phyloP scores from a whole-genome alignment of 1,139 yeast species.

The Kurtzmaniella quercitrusa region DNA sequence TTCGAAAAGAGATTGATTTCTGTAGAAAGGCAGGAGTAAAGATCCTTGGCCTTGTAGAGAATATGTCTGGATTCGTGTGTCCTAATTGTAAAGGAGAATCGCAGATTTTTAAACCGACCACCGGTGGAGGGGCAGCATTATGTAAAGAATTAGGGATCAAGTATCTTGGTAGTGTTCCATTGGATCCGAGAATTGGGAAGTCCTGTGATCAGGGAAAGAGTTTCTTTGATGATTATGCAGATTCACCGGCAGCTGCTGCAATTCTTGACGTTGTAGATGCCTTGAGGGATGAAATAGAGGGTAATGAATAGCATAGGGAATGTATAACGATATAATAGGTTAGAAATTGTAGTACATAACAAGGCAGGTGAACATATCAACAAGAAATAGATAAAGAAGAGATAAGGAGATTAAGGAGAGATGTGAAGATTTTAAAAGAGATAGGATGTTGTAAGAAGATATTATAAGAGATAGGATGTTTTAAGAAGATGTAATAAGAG shows the following conservation, averaged over 20 bases:
- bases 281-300: slow-evolving; percentile 43
- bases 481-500: no score
- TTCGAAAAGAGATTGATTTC: slow-evolving; percentile 91
- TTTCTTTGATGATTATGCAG: slow-evolving; percentile 79
- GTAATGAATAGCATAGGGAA: neutral
- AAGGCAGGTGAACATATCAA: no score
- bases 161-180: slow-evolving; percentile 87
- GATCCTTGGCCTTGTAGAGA: slow-evolving; percentile 87
- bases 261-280: slow-evolving; percentile 78
- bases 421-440: no score
- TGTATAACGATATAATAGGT: no score
- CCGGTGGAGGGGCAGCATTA: slow-evolving; percentile 89
- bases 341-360: no score
- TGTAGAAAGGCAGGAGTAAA: slow-evolving; percentile 87
- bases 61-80: slow-evolving; percentile 98
- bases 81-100: slow-evolving; percentile 91
- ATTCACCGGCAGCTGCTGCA: slow-evolving; percentile 90
- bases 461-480: no score
- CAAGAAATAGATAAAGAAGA: no score
- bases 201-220: slow-evolving; percentile 88
- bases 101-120: slow-evolving; percentile 87
- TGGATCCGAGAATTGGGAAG: slow-evolving; percentile 91
- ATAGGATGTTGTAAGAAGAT: no score
- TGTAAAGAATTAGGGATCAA: slow-evolving; percentile 76
- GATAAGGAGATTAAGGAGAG: no score